phyloP scores from a whole-genome alignment of 192 early-diverging fungal species.

The Coemansia reversa region DNA sequence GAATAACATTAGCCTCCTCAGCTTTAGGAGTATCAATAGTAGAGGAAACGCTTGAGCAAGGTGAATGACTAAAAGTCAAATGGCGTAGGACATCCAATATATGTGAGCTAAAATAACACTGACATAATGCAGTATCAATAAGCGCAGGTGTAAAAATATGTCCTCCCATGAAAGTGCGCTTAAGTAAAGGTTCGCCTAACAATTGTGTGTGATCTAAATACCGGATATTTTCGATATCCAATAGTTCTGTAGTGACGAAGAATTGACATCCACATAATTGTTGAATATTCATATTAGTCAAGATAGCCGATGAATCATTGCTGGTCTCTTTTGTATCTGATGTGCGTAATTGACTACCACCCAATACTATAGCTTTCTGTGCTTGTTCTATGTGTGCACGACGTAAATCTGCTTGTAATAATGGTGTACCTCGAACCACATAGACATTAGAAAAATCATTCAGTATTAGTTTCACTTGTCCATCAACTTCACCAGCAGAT shows the following conservation, averaged over 20 bases:
- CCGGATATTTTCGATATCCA: constrained; percentile 42
- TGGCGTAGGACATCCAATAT: constrained; percentile 46
- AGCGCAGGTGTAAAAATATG: constrained; percentile 50
- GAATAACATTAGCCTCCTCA: constrained; percentile 13
- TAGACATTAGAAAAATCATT: constrained; percentile 33
- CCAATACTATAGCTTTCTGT: constrained; percentile 43
- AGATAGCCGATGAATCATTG: constrained; percentile 41
- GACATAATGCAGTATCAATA: constrained; percentile 48
- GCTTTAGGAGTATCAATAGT: constrained; percentile 10
- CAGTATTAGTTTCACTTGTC: constrained; percentile 14
- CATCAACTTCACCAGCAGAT: constrained; percentile 15
- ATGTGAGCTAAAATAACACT: constrained; percentile 55
- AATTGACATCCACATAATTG: constrained; percentile 32
- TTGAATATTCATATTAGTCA: constrained; percentile 54
- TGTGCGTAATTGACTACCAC: constrained; percentile 8
- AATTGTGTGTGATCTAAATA: constrained; percentile 51
- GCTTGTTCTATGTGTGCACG: constrained; percentile 41
- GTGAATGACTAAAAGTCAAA: constrained; percentile 44
- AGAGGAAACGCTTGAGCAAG: neutral
- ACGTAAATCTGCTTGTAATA: constrained; percentile 36
- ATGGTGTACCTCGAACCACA: constrained; percentile 46
- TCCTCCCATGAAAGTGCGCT: constrained; percentile 52
- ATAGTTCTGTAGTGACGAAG: constrained; percentile 45
- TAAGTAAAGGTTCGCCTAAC: constrained; percentile 44
- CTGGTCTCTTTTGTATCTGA: constrained; percentile 8